These are phyloP conservation scores for Gracilariopsis chorda DNA, from an alignment of 23 red algal genomes.

Conservation along the genomic window DNA sequence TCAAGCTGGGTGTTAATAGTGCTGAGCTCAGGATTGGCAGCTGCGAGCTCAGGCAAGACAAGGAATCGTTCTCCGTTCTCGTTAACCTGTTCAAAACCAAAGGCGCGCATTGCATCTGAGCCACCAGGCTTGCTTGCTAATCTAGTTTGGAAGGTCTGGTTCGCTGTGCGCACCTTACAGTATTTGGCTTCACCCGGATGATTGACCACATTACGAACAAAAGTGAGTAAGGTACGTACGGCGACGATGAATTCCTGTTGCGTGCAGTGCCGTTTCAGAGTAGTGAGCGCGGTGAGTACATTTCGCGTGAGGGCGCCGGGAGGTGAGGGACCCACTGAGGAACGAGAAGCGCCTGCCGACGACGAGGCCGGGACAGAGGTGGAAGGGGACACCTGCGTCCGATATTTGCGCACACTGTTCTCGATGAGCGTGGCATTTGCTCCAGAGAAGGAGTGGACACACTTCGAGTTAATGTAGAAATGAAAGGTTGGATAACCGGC, in stretches of 20 bases:
- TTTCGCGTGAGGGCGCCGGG: background rate
- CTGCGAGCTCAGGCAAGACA: conserved; percentile 34
- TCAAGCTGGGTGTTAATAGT: conserved; percentile 48
- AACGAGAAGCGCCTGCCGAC: background rate
- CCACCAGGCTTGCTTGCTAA: conserved; percentile 41
- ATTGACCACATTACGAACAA: conserved; percentile 65
- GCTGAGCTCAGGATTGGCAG: conserved; percentile 40
- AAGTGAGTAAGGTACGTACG: conserved; percentile 61
- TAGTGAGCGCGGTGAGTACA: conserved; percentile 55
- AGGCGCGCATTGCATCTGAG: conserved; percentile 57
- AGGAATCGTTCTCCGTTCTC: conserved; percentile 60
- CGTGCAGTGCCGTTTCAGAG: conserved; percentile 26
- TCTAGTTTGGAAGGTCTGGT: conserved; percentile 57
- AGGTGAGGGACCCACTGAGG: background rate
- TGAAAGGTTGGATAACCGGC: conserved; percentile 65
- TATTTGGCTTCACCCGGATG: conserved; percentile 55
- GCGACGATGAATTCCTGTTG: conserved; percentile 54
- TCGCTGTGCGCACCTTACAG: conserved; percentile 42
- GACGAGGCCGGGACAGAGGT: background rate
- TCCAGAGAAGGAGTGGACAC: conserved; percentile 30
- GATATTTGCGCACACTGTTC: conserved; percentile 30
- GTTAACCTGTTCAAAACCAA: conserved; percentile 53
- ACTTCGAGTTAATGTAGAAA: conserved; percentile 15
- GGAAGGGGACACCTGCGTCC: background rate
- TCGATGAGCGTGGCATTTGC: conserved; percentile 57